phyloP scores from a whole-genome alignment of 2,329 filamentous ascomycete species.

The Fusarium anthophilum region DNA sequence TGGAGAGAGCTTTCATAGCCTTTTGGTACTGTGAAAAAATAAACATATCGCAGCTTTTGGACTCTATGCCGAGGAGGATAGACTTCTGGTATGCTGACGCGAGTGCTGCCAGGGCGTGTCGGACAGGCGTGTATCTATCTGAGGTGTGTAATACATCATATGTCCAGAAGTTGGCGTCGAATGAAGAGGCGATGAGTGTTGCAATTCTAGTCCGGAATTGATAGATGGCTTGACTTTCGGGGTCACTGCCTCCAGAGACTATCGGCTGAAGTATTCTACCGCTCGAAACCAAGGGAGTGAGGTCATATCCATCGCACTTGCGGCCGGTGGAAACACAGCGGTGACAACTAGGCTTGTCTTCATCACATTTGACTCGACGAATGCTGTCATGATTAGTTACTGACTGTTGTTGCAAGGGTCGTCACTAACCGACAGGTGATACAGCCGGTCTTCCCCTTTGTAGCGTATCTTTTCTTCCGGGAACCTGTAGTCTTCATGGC shows the following conservation, averaged over 20 bases:
- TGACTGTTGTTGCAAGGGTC: neutral
- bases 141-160: neutral
- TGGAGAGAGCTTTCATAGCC: neutral
- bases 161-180: neutral
- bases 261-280: neutral
- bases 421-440: neutral
- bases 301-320: neutral
- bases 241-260: neutral
- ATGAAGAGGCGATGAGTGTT: neutral
- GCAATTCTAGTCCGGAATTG: conserved; percentile 4
- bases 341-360: neutral
- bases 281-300: fast-evolving
- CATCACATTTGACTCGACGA: neutral
- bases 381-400: neutral
- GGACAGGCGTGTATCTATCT: neutral
- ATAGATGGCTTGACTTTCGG: neutral
- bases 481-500: fast-evolving
- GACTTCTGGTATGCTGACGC: neutral
- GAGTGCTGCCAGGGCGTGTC: neutral
- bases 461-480: neutral
- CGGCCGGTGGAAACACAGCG: neutral
- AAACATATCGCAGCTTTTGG: neutral
- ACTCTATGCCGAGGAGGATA: neutral
- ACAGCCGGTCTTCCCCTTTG: neutral
- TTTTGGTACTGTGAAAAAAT: neutral